Conservation (phyloP, 2,329 filamentous ascomycete species). For the Scedosporium aurantiacum region DNA sequence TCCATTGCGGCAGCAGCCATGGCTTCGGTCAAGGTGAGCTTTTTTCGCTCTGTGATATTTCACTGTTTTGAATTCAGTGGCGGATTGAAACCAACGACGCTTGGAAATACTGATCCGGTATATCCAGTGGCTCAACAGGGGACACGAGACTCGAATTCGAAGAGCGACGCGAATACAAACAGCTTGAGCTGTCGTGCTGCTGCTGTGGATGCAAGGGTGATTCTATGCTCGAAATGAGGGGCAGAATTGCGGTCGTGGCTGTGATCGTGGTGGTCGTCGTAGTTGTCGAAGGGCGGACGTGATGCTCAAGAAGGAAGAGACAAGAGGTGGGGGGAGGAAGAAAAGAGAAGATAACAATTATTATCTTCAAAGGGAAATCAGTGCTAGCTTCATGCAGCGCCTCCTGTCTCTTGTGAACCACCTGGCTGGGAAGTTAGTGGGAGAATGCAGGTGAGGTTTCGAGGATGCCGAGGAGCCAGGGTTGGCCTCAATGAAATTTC, state of each 20-base stretch:
- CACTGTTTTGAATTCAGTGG: neutral
- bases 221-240: neutral
- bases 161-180: no score
- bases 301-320: conserved; percentile 5
- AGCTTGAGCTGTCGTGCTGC: neutral
- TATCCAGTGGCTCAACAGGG: no score
- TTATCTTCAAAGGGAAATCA: conserved; percentile 1
- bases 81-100: neutral
- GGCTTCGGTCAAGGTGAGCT: neutral
- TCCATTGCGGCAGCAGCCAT: conserved; percentile 49
- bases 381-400: neutral
- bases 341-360: conserved; percentile 5
- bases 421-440: neutral
- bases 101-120: neutral
- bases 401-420: no score
- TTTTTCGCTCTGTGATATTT: neutral
- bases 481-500: neutral
- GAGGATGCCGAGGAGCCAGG: neutral
- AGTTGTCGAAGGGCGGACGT: conserved; percentile 4
- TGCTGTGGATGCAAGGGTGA: neutral
- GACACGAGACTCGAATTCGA: no score
- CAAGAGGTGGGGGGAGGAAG: conserved; percentile 8
- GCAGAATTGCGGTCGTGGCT: neutral
- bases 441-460: neutral
- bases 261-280: neutral